These are phyloP conservation scores for Picochlorum sp. DNA, from an alignment of 139 green algal genomes.

Conservation along the genomic window DNA sequence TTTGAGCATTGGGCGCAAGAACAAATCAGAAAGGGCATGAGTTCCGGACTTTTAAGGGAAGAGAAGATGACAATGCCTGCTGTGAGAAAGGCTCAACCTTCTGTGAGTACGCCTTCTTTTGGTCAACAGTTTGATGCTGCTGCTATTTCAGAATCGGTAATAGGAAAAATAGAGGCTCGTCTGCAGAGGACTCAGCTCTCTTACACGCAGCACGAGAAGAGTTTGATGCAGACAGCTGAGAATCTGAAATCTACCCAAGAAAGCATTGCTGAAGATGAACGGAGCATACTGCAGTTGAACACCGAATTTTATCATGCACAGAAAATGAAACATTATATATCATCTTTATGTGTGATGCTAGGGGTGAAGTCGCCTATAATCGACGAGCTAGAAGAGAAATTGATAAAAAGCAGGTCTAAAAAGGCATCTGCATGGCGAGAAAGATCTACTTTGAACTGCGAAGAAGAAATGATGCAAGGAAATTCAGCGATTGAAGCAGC, in stretches of 20 bases:
- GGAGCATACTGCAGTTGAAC: conserved; percentile 20
- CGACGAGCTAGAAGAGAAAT: conserved; percentile 75
- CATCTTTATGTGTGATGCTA: conserved; percentile 76
- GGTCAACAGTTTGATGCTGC: not conserved
- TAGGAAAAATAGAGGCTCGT: not conserved
- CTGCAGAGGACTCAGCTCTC: conserved; percentile 16
- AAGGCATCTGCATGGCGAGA: conserved; percentile 14
- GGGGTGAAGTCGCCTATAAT: conserved; percentile 70
- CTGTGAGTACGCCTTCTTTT: not conserved
- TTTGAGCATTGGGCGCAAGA: conserved; percentile 42
- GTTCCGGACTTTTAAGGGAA: not conserved
- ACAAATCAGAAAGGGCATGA: conserved; percentile 56
- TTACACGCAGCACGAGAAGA: not conserved
- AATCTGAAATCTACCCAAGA: conserved; percentile 18
- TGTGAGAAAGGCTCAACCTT: not conserved
- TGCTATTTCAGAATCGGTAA: not conserved
- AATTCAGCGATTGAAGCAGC: conserved; percentile 54
- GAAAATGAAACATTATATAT: conserved; percentile 59
- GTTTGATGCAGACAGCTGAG: conserved; percentile 13
- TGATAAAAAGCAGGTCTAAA: conserved; percentile 32
- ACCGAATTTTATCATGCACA: conserved; percentile 33
- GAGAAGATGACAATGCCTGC: not conserved
- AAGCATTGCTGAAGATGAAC: conserved; percentile 18
- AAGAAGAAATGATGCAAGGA: conserved; percentile 40
- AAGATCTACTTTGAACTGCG: conserved; percentile 5